Evolutionary conservation across 2,329 filamentous ascomycete genomes (phyloP).

Genomic region (Leptodontidium sp.): DNA sequence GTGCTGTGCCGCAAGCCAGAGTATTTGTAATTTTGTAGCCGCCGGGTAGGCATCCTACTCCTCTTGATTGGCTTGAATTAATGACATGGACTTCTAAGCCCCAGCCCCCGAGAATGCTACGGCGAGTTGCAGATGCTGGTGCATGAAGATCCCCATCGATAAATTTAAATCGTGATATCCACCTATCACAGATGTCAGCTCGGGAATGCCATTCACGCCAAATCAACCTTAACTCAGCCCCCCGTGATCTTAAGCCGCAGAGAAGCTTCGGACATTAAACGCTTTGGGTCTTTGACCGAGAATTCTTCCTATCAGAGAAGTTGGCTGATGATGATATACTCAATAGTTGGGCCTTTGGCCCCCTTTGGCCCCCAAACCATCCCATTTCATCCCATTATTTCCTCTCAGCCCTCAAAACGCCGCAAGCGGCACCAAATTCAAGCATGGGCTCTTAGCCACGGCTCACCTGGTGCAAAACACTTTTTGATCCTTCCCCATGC

Average conservation of each 20-base stretch:
- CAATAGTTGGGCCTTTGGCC: too few species aligned
- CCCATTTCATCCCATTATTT: not conserved
- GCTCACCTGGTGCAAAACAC: not conserved
- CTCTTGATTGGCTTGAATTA: not conserved
- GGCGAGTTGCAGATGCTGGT: not conserved
- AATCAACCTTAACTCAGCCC: not conserved
- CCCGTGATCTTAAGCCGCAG: not conserved
- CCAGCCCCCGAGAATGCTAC: too few species aligned
- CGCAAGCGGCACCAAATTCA: not conserved
- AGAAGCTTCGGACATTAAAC: not conserved
- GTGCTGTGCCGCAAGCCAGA: not conserved
- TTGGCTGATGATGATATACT: too few species aligned
- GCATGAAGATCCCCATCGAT: not conserved
- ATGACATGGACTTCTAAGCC: too few species aligned
- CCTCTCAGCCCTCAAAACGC: not conserved
- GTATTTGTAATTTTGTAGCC: conserved; percentile 3
- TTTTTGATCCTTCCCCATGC: not conserved
- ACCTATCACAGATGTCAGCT: not conserved
- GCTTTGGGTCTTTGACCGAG: too few species aligned
- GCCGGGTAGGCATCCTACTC: not conserved
- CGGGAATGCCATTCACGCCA: not conserved
- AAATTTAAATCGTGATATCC: not conserved
- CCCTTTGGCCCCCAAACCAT: not conserved
- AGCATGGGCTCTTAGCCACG: not conserved
- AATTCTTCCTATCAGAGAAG: too few species aligned